These are phyloP conservation scores for Margaritispora aquatica DNA, from an alignment of 495 filamentous ascomycete genomes.

Conservation along the genomic window DNA sequence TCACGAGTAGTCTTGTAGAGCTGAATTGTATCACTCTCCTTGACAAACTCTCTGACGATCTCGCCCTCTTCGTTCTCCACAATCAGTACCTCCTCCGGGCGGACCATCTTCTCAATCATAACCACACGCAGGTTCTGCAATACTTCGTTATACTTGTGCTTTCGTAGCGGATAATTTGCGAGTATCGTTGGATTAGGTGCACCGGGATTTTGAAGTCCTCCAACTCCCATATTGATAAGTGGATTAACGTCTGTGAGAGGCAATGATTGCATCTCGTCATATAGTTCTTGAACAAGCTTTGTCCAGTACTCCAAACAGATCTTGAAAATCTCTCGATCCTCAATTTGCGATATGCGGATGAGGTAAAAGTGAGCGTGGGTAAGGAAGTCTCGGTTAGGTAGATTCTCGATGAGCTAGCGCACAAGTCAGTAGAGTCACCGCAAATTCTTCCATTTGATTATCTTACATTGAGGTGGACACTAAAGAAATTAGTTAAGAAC, in stretches of 20 bases:
- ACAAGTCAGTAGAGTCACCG: slow-evolving; percentile 20
- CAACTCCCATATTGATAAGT: slow-evolving; percentile 69
- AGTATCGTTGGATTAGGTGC: slow-evolving; percentile 79
- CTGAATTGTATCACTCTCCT: slow-evolving; percentile 98
- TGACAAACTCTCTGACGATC: slow-evolving; percentile 97
- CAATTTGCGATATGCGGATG: slow-evolving; percentile 95
- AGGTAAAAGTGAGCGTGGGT: slow-evolving; percentile 96
- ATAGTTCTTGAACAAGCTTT: slow-evolving; percentile 94
- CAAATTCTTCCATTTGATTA: not conserved
- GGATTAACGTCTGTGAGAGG: slow-evolving; percentile 90
- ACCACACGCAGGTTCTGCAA: slow-evolving; percentile 89
- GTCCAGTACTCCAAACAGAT: slow-evolving; percentile 99
- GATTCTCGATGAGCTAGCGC: slow-evolving; percentile 80
- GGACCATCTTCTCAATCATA: slow-evolving; percentile 99
- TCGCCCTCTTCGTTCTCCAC: slow-evolving; percentile 99
- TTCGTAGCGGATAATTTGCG: slow-evolving; percentile 82
- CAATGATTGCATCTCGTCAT: slow-evolving; percentile 95
- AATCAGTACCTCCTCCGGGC: slow-evolving; percentile 96
- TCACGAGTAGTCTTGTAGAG: slow-evolving; percentile 98
- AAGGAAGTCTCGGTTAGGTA: slow-evolving; percentile 90
- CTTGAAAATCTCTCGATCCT: slow-evolving; percentile 98
- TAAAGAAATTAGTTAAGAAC: slow-evolving; percentile 94
- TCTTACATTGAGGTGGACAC: slow-evolving; percentile 80
- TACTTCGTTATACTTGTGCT: slow-evolving; percentile 95
- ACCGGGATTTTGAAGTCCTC: slow-evolving; percentile 66